Evolutionary conservation across 345 rosid genomes (phyloP), one percentile per base, ranked within the genome.

Genomic region (Sonneratia alba): DNA sequence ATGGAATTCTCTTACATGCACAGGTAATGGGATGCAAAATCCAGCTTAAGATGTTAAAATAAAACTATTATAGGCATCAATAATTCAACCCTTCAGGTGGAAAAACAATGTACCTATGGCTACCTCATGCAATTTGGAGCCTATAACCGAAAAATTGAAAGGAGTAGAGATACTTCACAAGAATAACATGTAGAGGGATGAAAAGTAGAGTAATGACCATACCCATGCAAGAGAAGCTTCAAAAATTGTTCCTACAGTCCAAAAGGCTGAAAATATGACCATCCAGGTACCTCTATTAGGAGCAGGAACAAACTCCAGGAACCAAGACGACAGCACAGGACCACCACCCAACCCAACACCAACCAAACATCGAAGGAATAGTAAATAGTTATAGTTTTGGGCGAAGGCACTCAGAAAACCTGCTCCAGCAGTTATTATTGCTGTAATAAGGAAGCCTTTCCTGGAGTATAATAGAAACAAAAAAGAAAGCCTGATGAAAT

Each of bases 331-430:
- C 53, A 93, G 94, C 63, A 93, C 98, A 77, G 89, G 98, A 48
- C 94, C 98, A 38, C 98, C 97, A 77, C 98, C 98, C 72, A 93
- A 71, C 43, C 98, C 98, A 67, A 93, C 83, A 74, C 98, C 98
- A 74, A 93, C 97, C 38, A 93, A 80, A 75, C 86, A 85, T 36
- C 98, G 92, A 45, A 86, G 79, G 75, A 81, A 70, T 72, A 91
- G 48, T 76, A 93, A 75, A 32, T 79, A 74, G 70, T 47, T 65
- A 76, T 91, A 93, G 79, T 83, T 93, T 6, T 91, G 92, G 71
- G 97, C 67, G 59, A 93, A 84, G 11, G 96, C 80, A 79, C 98
- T 93, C 68, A 93, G 73, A 74, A 91, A 80, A 74, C 98, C 98
- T 75, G 97, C 91, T 63, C 62, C 81, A 70, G 88, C 79, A 61